Percentiles rank a stretch among this genome's conserved stretches.
These are phyloP conservation scores for Suhomyces sp. DNA, from an alignment of 805 yeast species.

Conservation along the genomic window DNA sequence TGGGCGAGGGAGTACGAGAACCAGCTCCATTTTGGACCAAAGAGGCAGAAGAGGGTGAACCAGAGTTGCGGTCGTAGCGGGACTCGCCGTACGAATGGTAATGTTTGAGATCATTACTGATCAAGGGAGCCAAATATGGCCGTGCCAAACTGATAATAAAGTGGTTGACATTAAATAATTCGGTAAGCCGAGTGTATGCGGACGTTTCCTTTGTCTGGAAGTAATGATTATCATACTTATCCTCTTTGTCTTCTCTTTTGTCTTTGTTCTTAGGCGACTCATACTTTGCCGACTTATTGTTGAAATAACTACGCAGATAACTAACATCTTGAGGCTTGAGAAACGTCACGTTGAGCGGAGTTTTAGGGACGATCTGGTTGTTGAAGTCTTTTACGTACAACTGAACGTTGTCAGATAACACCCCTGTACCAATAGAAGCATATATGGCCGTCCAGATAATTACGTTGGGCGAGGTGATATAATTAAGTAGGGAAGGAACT, in stretches of 20 bases:
- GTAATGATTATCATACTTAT: slow-evolving; percentile 12
- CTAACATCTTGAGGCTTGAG: slow-evolving; percentile 45
- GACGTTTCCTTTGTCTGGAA: slow-evolving; percentile 31
- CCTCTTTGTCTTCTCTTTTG: neutral
- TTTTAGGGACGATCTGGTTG: slow-evolving; percentile 54
- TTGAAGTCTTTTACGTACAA: slow-evolving; percentile 61
- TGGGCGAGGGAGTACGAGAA: neutral
- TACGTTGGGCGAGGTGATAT: slow-evolving; percentile 90
- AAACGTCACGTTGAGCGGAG: slow-evolving; percentile 42
- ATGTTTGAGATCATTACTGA: slow-evolving; percentile 79
- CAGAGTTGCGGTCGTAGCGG: slow-evolving; percentile 13
- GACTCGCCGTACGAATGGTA: slow-evolving; percentile 41
- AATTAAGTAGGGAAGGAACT: slow-evolving; percentile 74
- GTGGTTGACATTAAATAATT: slow-evolving; percentile 91
- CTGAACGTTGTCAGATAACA: slow-evolving; percentile 52
- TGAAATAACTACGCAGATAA: slow-evolving; percentile 45
- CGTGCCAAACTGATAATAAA: slow-evolving; percentile 88
- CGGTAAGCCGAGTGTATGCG: slow-evolving; percentile 87
- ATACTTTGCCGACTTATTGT: slow-evolving; percentile 5
- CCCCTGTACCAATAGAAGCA: slow-evolving; percentile 79
- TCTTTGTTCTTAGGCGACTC: neutral
- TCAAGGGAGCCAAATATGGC: slow-evolving; percentile 88
- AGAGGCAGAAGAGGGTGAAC: slow-evolving; percentile 7
- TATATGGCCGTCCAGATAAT: slow-evolving; percentile 81
- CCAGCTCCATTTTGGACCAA: neutral